A percentile compares a stretch with the other conserved stretches of the same genome.
Evolutionary conservation across 2,329 filamentous ascomycete genomes (phyloP).

Genomic region (Pseudonectria buxi): DNA sequence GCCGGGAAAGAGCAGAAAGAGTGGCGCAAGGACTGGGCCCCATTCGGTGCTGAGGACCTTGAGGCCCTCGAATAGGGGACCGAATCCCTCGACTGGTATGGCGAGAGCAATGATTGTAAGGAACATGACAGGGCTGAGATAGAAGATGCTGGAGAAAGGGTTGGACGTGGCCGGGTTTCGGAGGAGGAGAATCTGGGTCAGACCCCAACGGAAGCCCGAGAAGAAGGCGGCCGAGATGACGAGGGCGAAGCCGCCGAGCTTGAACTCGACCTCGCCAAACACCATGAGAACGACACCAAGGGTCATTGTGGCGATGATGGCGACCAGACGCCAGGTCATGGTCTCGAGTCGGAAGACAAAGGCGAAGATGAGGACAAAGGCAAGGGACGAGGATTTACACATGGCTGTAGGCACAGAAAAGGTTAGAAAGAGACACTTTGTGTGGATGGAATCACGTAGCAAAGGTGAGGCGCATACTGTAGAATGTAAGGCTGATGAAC

Average conservation of each 20-base stretch:
- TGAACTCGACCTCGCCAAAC: constrained; percentile 86
- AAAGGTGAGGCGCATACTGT: constrained; percentile 53
- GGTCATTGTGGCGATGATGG: constrained; percentile 89
- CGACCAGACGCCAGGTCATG: constrained; percentile 76
- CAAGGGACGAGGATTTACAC: constrained; percentile 96
- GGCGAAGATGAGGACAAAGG: constrained; percentile 91
- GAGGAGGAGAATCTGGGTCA: constrained; percentile 94
- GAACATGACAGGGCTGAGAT: constrained; percentile 97
- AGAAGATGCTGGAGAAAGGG: constrained; percentile 95
- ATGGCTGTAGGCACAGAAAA: constrained; percentile 53
- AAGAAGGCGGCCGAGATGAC: constrained; percentile 93
- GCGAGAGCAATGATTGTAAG: constrained; percentile 71
- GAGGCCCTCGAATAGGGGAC: constrained; percentile 60
- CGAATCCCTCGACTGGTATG: constrained; percentile 76
- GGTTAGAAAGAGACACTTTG: background rate
- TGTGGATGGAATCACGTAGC: background rate
- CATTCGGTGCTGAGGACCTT: constrained; percentile 56
- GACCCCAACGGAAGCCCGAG: constrained; percentile 93
- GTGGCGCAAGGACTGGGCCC: constrained; percentile 58
- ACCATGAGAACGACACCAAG: constrained; percentile 96
- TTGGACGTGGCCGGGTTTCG: constrained; percentile 93
- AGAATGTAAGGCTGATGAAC: constrained; percentile 95
- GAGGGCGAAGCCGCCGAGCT: constrained; percentile 77
- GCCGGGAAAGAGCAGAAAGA: constrained; percentile 83
- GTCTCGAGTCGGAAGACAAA: constrained; percentile 88